Evolutionary conservation across 2,329 filamentous ascomycete genomes (phyloP).

Genomic region (Colletotrichum spinosum): DNA sequence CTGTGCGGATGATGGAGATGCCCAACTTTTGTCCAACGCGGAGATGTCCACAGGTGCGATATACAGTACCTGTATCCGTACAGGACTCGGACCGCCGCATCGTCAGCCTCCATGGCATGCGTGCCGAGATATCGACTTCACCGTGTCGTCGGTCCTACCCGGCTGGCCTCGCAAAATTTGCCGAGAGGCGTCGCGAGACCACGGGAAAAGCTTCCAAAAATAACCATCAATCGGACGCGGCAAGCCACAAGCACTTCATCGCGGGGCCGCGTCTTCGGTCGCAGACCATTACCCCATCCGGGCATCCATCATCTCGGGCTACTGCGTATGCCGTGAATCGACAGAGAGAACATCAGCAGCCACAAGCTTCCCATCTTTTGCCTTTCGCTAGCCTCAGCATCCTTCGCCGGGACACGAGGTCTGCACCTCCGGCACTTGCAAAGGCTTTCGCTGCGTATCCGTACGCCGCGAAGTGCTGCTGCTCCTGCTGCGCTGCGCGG

Average conservation of each 20-base stretch:
- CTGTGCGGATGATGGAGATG: too few relatives aligned
- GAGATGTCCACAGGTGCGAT: too few relatives aligned
- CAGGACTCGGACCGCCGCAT: not conserved
- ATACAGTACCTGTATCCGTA: too few relatives aligned
- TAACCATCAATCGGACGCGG: constrained; percentile 16
- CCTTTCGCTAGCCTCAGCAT: too few relatives aligned
- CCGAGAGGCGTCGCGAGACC: constrained; percentile 8
- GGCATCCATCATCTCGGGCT: constrained; percentile 3
- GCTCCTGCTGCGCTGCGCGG: constrained; percentile 21
- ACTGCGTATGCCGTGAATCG: too few relatives aligned
- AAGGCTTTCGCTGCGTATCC: constrained; percentile 7
- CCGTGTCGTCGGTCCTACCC: not conserved
- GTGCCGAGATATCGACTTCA: not conserved
- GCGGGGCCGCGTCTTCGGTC: constrained; percentile 4
- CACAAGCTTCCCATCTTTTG: too few relatives aligned
- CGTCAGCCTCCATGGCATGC: not conserved
- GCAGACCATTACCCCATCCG: constrained; percentile 19
- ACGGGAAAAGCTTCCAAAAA: constrained; percentile 18
- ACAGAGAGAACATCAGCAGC: too few relatives aligned
- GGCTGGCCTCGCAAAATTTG: not conserved
- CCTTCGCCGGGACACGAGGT: too few relatives aligned
- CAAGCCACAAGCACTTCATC: constrained; percentile 26
- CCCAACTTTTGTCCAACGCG: too few relatives aligned
- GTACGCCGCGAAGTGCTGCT: constrained; percentile 28
- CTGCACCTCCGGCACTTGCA: constrained; percentile 3